Evolutionary conservation across 768 basidiomycete genomes (phyloP).

Genomic region (Symmetrospora coprosmae): DNA sequence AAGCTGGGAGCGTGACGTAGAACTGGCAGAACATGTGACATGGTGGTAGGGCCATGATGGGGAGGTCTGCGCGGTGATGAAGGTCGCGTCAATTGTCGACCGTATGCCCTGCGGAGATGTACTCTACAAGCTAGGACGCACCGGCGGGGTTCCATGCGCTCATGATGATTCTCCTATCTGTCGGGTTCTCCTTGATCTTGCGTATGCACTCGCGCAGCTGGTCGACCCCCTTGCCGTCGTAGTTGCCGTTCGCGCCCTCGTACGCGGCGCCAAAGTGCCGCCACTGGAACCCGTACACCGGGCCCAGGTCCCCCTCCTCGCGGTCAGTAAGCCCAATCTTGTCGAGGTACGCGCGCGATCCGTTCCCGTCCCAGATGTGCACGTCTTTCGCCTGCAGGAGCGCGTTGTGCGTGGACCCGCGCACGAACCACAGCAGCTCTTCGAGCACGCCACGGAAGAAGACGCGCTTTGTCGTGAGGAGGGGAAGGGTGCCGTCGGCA

Average conservation of each 20-base stretch:
- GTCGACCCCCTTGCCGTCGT: slow-evolving; percentile 44
- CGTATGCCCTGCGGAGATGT: background rate
- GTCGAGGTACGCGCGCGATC: slow-evolving; percentile 71
- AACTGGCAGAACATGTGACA: slow-evolving; percentile 99
- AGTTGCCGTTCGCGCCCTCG: slow-evolving; percentile 26
- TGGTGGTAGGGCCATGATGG: slow-evolving; percentile 88
- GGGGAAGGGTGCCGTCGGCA: slow-evolving; percentile 54
- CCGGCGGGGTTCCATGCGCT: slow-evolving; percentile 98
- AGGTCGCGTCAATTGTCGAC: background rate
- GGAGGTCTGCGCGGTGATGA: slow-evolving; percentile 52
- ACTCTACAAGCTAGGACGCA: slow-evolving; percentile 36
- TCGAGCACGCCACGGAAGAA: slow-evolving; percentile 82
- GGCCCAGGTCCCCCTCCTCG: slow-evolving; percentile 81
- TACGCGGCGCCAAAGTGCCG: slow-evolving; percentile 33
- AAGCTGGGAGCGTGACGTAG: slow-evolving; percentile 71
- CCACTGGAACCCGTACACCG: slow-evolving; percentile 53
- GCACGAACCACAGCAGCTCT: slow-evolving; percentile 87
- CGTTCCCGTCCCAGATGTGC: slow-evolving; percentile 97
- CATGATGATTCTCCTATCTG: slow-evolving; percentile 81
- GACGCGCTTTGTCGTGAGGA: slow-evolving; percentile 88
- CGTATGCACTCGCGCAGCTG: slow-evolving; percentile 74
- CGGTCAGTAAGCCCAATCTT: slow-evolving; percentile 67
- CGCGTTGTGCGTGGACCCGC: slow-evolving; percentile 66
- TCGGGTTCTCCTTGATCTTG: slow-evolving; percentile 85
- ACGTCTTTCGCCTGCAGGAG: slow-evolving; percentile 65